Base-by-base conservation (phyloP, 768 basidiomycete genomes). In the Leccinum longicurvipes region DNA sequence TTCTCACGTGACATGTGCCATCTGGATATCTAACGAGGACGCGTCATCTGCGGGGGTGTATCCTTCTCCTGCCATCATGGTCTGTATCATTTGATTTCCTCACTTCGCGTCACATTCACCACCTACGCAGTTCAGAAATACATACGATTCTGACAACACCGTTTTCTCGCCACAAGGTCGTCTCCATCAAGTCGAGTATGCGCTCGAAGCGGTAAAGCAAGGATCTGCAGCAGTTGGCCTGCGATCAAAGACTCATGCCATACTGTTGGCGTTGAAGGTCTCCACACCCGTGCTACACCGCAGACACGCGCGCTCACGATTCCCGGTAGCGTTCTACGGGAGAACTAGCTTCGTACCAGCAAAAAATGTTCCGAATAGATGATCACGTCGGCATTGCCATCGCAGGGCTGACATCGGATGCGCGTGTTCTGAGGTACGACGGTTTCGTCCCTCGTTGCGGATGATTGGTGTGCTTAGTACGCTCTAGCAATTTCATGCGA, bases 331-430 rank as follows among this genome's bases (percentile, higher is more conserved):
- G 96, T 73, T 98, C 97, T 27, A 95, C 93, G 14, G 97, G 97
- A 57, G 96, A 98, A 72, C 82, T 99, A 51, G 95, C 97, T 15
- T 93, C 92, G n/a, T 98, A 98, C 80, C 97, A 99, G 71, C 95
- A 98, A 78, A 98, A 99, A 82, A 91, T 98, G 88, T 97, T 96
- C 74, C 83, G 94, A 67, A 96, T 99, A 85, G 97, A 99, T 69
- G 94, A 98, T 73, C 97, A 99, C 76, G 87, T 97, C 63, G 97
- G 97, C n/a, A 93, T 99, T 67, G 96, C 95, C 48, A 98, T 99
- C 70, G 97, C 97, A 50, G 97, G 97, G n/a, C 77, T 99, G 59
- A 99, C 97, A 9, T 94, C 91, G 46, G 97, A 99, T 77, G 97
- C 97, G 44, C 89, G 97, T 71, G 97, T 98, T 2, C 74, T 99